These are phyloP conservation scores for Crithidia acanthocephali DNA, from an alignment of 208 protist genomes.

Conservation along the genomic window DNA sequence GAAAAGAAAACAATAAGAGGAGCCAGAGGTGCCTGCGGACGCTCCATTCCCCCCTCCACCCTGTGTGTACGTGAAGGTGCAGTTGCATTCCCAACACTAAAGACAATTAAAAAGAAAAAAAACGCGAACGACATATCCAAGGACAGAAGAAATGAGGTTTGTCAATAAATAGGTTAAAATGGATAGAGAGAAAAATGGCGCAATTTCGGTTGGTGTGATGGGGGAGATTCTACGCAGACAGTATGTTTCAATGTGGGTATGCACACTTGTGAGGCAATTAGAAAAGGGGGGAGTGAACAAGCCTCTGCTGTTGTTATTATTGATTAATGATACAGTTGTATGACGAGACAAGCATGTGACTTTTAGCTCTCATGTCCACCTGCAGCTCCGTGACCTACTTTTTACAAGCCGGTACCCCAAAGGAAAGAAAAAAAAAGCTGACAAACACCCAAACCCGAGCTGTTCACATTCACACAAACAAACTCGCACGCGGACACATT, in stretches of 20 bases:
- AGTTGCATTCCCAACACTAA: background rate
- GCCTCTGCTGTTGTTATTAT: background rate
- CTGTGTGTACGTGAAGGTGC: background rate
- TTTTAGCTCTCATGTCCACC: background rate
- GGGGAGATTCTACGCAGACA: background rate
- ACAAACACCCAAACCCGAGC: no score
- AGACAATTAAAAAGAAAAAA: background rate
- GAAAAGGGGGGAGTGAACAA: background rate
- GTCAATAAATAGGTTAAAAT: background rate
- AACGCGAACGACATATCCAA: background rate
- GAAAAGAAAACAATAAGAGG: background rate
- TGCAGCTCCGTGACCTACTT: background rate
- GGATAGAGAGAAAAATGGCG: no score
- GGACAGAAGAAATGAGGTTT: background rate
- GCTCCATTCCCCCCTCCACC: background rate
- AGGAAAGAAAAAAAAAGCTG: no score
- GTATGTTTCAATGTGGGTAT: background rate
- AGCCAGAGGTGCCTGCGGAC: background rate
- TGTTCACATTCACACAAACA: no score
- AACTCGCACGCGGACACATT: no score
- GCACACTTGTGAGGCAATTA: background rate
- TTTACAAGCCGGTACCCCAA: no score
- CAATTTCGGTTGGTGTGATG: background rate
- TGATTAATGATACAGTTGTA: background rate
- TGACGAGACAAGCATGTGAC: background rate